Evolutionary conservation across 805 yeast genomes (phyloP).

Genomic region (Wickerhamiella domercqiae): DNA sequence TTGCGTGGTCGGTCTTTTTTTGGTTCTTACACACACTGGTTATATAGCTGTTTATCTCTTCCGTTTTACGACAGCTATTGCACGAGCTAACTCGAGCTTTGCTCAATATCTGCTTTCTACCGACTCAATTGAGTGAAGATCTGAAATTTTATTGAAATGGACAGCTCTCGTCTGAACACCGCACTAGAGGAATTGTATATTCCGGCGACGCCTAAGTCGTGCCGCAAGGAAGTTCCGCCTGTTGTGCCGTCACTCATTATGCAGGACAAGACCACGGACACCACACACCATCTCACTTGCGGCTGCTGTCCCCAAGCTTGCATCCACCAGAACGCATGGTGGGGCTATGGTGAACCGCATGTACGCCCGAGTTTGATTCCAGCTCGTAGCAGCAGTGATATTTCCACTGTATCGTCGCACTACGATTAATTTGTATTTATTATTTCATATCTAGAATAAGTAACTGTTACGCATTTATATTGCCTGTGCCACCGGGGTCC

Average conservation of each 20-base stretch:
- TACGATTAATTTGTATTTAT: constrained; percentile 5
- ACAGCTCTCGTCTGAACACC: constrained; percentile 26
- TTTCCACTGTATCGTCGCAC: constrained; percentile 9
- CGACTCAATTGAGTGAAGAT: not conserved
- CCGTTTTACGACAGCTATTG: not conserved
- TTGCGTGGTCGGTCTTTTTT: too few relatives aligned
- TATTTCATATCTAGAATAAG: too few relatives aligned
- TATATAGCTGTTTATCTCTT: too few relatives aligned
- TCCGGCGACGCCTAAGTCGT: constrained; percentile 25
- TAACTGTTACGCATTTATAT: too few relatives aligned
- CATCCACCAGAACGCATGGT: constrained; percentile 27
- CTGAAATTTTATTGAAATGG: constrained; percentile 25
- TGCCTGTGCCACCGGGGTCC: too few relatives aligned
- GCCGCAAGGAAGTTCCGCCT: constrained; percentile 27
- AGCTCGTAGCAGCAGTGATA: constrained; percentile 13
- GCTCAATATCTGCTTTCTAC: not conserved
- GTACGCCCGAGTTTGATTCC: constrained; percentile 17
- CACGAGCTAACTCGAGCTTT: not conserved
- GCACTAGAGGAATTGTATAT: constrained; percentile 33
- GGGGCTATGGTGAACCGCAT: constrained; percentile 18
- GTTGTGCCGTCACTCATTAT: constrained; percentile 45
- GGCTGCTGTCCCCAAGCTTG: constrained; percentile 30
- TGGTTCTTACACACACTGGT: too few relatives aligned
- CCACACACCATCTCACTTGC: constrained; percentile 29
- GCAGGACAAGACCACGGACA: constrained; percentile 41